Evolutionary conservation across 2,329 filamentous ascomycete species (phyloP).

Genomic region (Fragosphaeria purpurea): DNA sequence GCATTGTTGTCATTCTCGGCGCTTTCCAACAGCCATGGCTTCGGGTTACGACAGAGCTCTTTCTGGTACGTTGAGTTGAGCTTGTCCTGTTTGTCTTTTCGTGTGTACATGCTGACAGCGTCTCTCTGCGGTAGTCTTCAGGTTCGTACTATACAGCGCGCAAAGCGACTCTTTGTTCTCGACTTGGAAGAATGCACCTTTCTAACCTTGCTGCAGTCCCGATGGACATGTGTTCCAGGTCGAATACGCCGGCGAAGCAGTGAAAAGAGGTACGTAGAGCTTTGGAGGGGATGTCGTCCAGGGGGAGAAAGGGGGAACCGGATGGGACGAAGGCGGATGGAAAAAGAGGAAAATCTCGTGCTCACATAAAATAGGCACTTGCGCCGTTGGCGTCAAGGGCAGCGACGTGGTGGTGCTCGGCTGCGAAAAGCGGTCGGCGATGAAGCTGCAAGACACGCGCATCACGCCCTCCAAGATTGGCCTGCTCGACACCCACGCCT

Average conservation of each 20-base stretch:
- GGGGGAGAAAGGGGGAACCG: too few relatives aligned
- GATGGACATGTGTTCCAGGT: conserved; percentile 99
- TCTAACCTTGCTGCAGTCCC: conserved; percentile 50
- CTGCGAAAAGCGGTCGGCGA: conserved; percentile 96
- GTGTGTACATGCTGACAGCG: conserved; percentile 29
- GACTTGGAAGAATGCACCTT: not conserved
- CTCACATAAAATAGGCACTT: conserved; percentile 57
- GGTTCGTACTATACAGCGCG: conserved; percentile 37
- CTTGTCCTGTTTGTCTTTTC: too few relatives aligned
- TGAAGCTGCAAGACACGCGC: conserved; percentile 98
- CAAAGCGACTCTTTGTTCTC: not conserved
- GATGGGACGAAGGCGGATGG: not conserved
- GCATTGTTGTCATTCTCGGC: not conserved
- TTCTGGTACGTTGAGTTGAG: conserved; percentile 59
- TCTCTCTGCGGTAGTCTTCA: conserved; percentile 58
- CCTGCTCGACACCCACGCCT: conserved; percentile 83
- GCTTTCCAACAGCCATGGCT: conserved; percentile 46
- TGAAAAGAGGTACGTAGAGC: conserved; percentile 70
- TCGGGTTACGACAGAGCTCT: conserved; percentile 98
- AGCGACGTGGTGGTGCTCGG: conserved; percentile 88
- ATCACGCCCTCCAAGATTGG: conserved; percentile 99
- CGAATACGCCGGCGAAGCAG: conserved; percentile 97
- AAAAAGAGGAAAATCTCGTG: too few relatives aligned
- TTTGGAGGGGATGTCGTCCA: too few relatives aligned
- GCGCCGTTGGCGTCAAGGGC: conserved; percentile 95